Evolutionary conservation across 2,329 filamentous ascomycete genomes (phyloP), one percentile per base, ranked within the genome.

Genomic region (Botryosphaeria dothidea): DNA sequence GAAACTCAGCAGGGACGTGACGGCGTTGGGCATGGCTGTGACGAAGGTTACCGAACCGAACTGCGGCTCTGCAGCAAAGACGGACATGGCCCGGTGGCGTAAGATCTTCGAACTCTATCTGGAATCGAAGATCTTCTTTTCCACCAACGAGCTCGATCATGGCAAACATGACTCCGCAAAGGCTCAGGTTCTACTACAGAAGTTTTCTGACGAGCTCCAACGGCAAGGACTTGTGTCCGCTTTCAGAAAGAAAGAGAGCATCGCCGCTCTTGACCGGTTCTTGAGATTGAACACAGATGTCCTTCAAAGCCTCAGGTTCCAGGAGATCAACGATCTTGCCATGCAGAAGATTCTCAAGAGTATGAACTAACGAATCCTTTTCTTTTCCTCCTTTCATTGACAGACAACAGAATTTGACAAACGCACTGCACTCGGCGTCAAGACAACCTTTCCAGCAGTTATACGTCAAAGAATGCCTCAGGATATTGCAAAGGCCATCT

Each of bases 261-360:
- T 82, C 23, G 73, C 80, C 8, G 89, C 92, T 1, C 85, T 93
- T 57, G 80, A 85, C 62, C 84, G 84, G 25, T 96, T 96, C 71
- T 78, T 94, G 67, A 80, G 84, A 54, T 83, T 96, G 70, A 96
- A 96, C 73, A 81, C 86, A 25, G 84, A 86, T 61, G 83, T 96
- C n/a, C 82, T 96, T n/a, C 89, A 89, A 67, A 90, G 90, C 60
- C 83, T 96, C 68, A 88, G 89, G 66, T 96, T 96, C 70, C 91
- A 93, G 71, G 92, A 95, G 73, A 88, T 96, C 68, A 96, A 96
- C 71, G 86, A 87, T 68, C 85, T 85, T 31, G 92, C 92, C 0
- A 87, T 95, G 71, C 82, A 81, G 36, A 96, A 96, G 76, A 96
- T 96, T 60, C 79, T 96, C 62, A 96, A 96, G 76, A 96, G 89